Evolutionary conservation across 495 filamentous ascomycete species (phyloP), one percentile per base, ranked within the genome.

Genomic region (Bombardia bombarda): DNA sequence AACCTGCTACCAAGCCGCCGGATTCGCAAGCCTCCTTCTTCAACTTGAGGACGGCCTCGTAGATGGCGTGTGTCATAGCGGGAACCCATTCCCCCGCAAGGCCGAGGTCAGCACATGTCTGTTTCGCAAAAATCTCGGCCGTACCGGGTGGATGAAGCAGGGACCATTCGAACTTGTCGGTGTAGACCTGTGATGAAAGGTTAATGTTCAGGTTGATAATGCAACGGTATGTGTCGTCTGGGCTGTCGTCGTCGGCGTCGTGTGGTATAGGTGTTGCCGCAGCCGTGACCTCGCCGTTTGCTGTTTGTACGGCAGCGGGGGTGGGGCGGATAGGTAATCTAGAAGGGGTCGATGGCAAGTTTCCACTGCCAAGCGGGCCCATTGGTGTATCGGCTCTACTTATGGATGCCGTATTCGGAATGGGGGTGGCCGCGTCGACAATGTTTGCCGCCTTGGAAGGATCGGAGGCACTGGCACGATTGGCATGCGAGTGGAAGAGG

Each of bases 161-260:
- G 14, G 92, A 96, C 92, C 92, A 99, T 59, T 99, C 92, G 51
- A 99, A 97, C 60, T 86, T 94, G 72, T 99, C 92, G 4, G 85
- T 90, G 63, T 95, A 97, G 14, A 97, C 79, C 43, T 84, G 81
- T 47, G 94, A 94, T 38, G 86, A 83, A 17, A 97, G 75, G 51
- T 95, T 95, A 53, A 99, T 88, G 61, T 85, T 94, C 18, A 99
- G 75, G 38, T 73, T 86, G 55, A 97, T 78, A 58, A 97, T 82
- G 57, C 88, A 95, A 43, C 89, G 78, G 58, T 95, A 94, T 3
- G 86, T 86, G 62, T 96, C 90, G 59, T 94, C 87, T 5, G 84
- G 87, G 61, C 90, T 90, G 37, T 46, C 43, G 43, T 59, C 49
- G 37, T 53, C 53, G 18, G 32, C 34, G 16, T 50, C 46, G 1